Evolutionary conservation across 2,329 filamentous ascomycete genomes (phyloP), one percentile per base, ranked within the genome.

Genomic region (Malbranchea cinnamomea): DNA sequence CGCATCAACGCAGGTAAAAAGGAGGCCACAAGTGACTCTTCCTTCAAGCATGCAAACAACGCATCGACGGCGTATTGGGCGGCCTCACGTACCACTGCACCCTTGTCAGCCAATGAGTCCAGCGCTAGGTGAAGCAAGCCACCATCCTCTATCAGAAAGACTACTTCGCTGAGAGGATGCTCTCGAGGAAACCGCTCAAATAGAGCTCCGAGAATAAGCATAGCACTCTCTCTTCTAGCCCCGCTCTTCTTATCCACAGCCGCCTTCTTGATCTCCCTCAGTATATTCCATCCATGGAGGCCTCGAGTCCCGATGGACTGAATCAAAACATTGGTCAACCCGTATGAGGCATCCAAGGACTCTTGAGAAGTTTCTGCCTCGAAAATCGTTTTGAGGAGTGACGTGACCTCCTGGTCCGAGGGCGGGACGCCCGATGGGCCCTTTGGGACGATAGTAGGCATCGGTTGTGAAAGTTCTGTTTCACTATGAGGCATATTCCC

Each of bases 41-140:
- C 62, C 49, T 71, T 75, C 39, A 98, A 62, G 49, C 78, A 72
- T 41, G 67, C 66, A 55, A 93, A 92, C 14, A 95, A 66, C 14
- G 82, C 78, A 53, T 98, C 85, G 34, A 98, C 68, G 18, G 84
- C 89, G 55, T 95, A 98, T 54, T 92, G 81, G 4, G 87, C 84
- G 24, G 85, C 80, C 49, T 95, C 85, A 44, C 79, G 78, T 27
- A 95, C 84, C 5, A 91, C 77, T 28, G 76, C 62, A 30, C 79
- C 81, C 63, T 98, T 95, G 54, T 98, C 89, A 28, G 87, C 69
- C 28, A 98, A 67, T 6, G 78, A 74, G 47, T 98, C 89, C 36
- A 95, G 68, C 14, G 79, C 82, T 38, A 74, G 63, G 20, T 67
- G 54, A 6, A 94, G 60, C 35, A 92, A 54, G 33, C 72, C 75